Conservation (phyloP, 2,329 filamentous ascomycete genomes). For the Aspergillus sp. region DNA sequence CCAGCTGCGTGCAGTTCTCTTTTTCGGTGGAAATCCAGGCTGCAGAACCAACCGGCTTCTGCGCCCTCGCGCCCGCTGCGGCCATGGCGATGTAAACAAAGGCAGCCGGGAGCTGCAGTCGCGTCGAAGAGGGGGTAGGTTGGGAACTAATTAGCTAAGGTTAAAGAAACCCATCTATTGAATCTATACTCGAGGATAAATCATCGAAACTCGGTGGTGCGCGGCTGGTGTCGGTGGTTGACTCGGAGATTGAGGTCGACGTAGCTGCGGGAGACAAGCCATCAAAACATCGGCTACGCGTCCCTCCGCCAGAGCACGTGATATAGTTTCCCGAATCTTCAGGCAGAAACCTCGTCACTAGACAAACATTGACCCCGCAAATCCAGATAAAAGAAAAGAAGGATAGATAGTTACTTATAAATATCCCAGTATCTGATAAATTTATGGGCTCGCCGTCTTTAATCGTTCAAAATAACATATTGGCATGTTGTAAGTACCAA, state of each 20-base stretch:
- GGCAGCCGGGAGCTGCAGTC: constrained; percentile 14
- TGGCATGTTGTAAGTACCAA: too few species aligned
- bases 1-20: constrained; percentile 71
- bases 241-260: constrained; percentile 15
- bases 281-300: constrained; percentile 23
- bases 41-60: constrained; percentile 69
- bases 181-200: background rate
- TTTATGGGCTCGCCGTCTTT: too few species aligned
- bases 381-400: background rate
- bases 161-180: background rate
- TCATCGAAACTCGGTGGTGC: constrained; percentile 17
- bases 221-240: constrained; percentile 7
- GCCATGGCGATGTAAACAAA: constrained; percentile 44
- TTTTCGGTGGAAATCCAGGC: constrained; percentile 87
- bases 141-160: constrained; percentile 8
- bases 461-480: too few species aligned
- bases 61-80: constrained; percentile 37
- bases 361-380: background rate
- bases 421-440: background rate
- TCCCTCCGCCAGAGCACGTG: constrained; percentile 20
- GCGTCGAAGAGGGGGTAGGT: background rate
- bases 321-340: background rate
- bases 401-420: background rate
- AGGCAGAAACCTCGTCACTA: background rate
- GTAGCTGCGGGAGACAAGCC: constrained; percentile 16